These are phyloP conservation scores for Cynara cardunculus DNA, from an alignment of 129 eudicot genomes.

Conservation along the genomic window DNA sequence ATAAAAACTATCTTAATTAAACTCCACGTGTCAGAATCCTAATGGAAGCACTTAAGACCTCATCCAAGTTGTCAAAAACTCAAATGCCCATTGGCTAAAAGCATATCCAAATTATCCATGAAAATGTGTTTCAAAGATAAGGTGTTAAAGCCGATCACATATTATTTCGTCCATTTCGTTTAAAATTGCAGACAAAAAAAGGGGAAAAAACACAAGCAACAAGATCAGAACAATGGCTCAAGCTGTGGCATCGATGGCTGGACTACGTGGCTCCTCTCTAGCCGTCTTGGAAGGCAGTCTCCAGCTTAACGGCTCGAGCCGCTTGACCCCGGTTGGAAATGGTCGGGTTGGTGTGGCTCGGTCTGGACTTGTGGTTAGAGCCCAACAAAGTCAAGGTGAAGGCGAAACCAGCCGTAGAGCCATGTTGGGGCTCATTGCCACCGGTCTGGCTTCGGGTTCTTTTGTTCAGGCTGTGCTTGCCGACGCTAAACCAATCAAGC, in stretches of 20 bases:
- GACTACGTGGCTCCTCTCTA: constrained; percentile 68
- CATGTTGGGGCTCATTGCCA: constrained; percentile 80
- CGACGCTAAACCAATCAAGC: constrained; percentile 74
- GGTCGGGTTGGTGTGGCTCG: constrained; percentile 34
- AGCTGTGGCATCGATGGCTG: constrained; percentile 83
- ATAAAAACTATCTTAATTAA: too few relatives aligned
- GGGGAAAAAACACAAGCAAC: background rate
- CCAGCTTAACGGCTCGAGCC: constrained; percentile 50
- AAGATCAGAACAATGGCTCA: constrained; percentile 40
- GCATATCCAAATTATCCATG: constrained; percentile 61
- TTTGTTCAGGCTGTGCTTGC: constrained; percentile 84
- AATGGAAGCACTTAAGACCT: constrained; percentile 25
- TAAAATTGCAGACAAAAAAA: constrained; percentile 12
- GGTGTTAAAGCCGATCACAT: constrained; percentile 45
- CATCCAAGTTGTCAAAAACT: constrained; percentile 46
- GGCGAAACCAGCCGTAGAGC: constrained; percentile 87
- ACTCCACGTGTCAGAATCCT: constrained; percentile 39
- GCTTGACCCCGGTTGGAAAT: constrained; percentile 39
- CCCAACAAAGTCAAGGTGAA: constrained; percentile 64
- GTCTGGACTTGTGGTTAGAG: constrained; percentile 59
- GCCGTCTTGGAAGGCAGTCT: constrained; percentile 75
- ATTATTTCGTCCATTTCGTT: constrained; percentile 40
- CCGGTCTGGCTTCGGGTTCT: constrained; percentile 75
- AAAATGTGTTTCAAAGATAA: constrained; percentile 47
- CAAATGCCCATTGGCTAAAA: constrained; percentile 43